These are phyloP conservation scores for Camillea tinctor DNA, from an alignment of 2,329 filamentous ascomycete species.

Conservation along the genomic window DNA sequence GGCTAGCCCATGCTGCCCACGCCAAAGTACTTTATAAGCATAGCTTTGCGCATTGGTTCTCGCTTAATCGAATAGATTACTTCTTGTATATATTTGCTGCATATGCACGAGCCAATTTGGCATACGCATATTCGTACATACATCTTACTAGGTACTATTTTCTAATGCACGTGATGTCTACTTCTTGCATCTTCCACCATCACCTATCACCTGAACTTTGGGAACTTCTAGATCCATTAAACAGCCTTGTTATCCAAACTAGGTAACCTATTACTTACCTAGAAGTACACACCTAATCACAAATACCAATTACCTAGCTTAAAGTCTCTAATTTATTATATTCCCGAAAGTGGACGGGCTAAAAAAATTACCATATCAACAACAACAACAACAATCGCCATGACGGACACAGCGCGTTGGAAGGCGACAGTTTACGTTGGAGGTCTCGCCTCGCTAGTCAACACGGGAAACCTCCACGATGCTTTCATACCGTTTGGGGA, in stretches of 20 bases:
- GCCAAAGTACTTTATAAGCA: background rate
- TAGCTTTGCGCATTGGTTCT: background rate
- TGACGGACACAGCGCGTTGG: conserved; percentile 80
- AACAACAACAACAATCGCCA: conserved; percentile 36
- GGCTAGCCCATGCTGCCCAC: background rate
- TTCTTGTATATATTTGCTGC: background rate
- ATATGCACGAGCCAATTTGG: background rate
- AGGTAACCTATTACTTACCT: no score
- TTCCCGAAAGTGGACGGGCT: no score
- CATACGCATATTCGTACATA: background rate
- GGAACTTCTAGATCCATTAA: no score
- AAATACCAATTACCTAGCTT: no score
- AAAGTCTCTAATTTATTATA: no score
- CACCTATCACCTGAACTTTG: no score
- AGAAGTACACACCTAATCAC: no score
- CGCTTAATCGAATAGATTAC: background rate
- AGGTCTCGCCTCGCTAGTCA: conserved; percentile 79
- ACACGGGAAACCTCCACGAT: conserved; percentile 72
- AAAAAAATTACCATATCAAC: no score
- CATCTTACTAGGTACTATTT: background rate
- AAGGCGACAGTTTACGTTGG: conserved; percentile 93
- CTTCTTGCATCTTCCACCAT: no score
- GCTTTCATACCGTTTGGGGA: conserved; percentile 97
- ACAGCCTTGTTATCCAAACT: no score
- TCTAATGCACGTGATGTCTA: background rate